Conservation (phyloP, 2,329 filamentous ascomycete genomes). For the Ophiostoma australiae region DNA sequence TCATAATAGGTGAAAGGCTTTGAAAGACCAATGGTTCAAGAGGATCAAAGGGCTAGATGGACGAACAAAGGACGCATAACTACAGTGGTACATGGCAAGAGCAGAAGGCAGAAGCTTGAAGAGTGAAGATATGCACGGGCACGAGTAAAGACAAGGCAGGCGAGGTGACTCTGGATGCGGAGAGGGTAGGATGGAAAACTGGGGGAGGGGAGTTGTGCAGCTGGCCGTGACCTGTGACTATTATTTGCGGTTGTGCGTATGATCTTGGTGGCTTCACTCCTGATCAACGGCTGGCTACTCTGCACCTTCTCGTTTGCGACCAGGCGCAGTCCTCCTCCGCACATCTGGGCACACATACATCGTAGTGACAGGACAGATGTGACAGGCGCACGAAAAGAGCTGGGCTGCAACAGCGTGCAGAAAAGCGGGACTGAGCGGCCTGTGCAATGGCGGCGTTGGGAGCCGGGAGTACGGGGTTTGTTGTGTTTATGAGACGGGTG, state of each 20-base stretch:
- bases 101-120: neutral
- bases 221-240: constrained; percentile 13
- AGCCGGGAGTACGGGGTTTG: neutral
- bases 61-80: neutral
- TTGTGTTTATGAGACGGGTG: neutral
- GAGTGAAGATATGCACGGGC: neutral
- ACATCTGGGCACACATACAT: constrained; percentile 6
- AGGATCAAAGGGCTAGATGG: neutral
- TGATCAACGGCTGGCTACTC: neutral
- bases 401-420: neutral
- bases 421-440: constrained; percentile 11
- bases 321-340: constrained; percentile 12
- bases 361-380: constrained; percentile 16
- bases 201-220: constrained; percentile 10
- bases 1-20: neutral
- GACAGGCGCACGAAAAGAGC: constrained; percentile 16
- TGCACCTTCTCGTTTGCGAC: neutral
- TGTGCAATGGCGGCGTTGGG: neutral
- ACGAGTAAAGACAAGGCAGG: neutral
- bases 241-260: neutral
- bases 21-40: neutral
- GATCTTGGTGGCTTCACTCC: neutral
- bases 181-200: constrained; percentile 15
- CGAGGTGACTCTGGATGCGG: constrained; percentile 13
- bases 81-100: neutral